Evolutionary conservation across 805 yeast genomes (phyloP), one percentile per base, ranked within the genome.

Genomic region (Starmerella apis): DNA sequence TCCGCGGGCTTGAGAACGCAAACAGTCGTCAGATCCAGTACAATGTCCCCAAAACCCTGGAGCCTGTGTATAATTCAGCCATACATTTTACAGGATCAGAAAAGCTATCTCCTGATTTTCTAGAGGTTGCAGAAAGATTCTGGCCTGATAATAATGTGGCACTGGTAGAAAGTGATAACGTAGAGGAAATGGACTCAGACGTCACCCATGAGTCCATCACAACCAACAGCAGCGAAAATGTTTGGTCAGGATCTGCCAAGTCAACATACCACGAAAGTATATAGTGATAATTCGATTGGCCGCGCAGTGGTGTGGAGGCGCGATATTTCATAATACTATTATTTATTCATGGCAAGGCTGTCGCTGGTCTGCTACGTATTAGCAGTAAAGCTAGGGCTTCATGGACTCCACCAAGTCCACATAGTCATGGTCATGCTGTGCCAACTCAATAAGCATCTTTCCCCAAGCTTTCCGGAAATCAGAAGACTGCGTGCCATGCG

Each of bases 1-100:
- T 52, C 9, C 24, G 37, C 16, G 53, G 52, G 19, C 23, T 52
- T 14, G 28, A 36, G n/a, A 49, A 46, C 24, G 50, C 56, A 10
- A 30, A 36, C 27, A 27, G 22, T 13, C 56, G 56, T 10, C 36
- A 27, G n/a, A 43, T 49, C 3, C 46, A 32, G 23, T 52, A 49
- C 31, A 27, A 36, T 7, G 46, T 32, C 14, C 56, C 56, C 1
- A 19, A 31, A 11, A n/a, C 43, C 13, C 43, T 52, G 2, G 51
- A 48, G 31, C 9, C 16, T 2, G 46, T 46, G 18, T 43, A 24
- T 13, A 8, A 14, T 14, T 1, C 43, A 13, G 43, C 43, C 13
- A 18, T 36, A 33, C 33, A 16, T 41, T 23, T 1, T 4, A 14
- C 14, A 2, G 1, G 19, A 18, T 8, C 1, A 4, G 11, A 11